A percentile compares a stretch with the other conserved stretches of the same genome.
Evolutionary conservation across 805 yeast species (phyloP).

Genomic region (Yamadazyma paraphyllophila): DNA sequence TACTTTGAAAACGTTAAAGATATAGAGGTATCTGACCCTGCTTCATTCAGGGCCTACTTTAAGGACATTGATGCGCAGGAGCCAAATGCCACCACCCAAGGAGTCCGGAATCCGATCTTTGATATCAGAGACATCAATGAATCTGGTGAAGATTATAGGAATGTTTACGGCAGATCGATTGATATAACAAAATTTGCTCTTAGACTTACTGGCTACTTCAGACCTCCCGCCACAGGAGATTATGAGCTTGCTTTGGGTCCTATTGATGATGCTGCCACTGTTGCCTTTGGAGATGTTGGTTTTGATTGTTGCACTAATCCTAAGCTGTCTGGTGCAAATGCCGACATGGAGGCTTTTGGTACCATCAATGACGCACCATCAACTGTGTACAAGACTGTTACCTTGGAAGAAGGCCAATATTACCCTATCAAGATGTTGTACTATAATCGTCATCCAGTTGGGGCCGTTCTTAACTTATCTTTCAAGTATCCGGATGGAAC

Average conservation of each 20-base stretch:
- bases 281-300: slow-evolving; percentile 4
- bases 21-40: too few species aligned
- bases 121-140: too few species aligned
- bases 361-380: not conserved
- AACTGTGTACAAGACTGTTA: not conserved
- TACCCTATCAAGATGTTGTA: not conserved
- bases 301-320: slow-evolving; percentile 8
- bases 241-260: not conserved
- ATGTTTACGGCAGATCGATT: slow-evolving; percentile 1
- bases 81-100: too few species aligned
- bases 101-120: too few species aligned
- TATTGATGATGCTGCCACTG: not conserved
- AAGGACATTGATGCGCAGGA: too few species aligned
- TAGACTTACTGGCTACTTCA: slow-evolving; percentile 7
- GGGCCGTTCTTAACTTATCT: not conserved
- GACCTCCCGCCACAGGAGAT: slow-evolving; percentile 2
- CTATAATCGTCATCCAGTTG: not conserved
- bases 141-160: too few species aligned
- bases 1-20: too few species aligned
- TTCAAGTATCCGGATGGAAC: not conserved
- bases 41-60: too few species aligned
- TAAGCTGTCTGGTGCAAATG: too few species aligned
- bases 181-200: slow-evolving; percentile 4
- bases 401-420: not conserved
- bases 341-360: not conserved